Conservation (phyloP, 805 yeast species). For the Wickerhamomyces tratensis region DNA sequence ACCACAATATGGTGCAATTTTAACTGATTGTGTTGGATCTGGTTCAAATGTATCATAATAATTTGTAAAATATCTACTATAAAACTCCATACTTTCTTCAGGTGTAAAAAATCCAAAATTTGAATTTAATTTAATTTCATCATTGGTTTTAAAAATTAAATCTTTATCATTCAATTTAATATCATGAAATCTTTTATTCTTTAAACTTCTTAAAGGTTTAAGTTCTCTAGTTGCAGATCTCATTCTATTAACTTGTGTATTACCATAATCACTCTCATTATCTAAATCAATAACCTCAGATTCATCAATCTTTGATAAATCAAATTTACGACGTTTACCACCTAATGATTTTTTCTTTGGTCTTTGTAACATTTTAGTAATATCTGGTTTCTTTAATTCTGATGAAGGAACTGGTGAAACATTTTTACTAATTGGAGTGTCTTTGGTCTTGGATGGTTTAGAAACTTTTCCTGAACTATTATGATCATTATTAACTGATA, state of each 20-base stretch:
- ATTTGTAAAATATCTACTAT: conserved; percentile 6
- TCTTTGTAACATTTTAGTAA: not conserved
- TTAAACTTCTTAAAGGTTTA: not conserved
- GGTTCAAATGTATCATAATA: not conserved
- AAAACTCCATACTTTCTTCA: conserved; percentile 9
- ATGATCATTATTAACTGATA: no score
- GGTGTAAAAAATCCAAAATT: conserved; percentile 12
- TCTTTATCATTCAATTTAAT: conserved; percentile 3
- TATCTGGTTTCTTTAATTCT: not conserved
- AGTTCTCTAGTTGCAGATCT: not conserved
- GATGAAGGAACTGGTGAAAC: no score
- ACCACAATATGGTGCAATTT: not conserved
- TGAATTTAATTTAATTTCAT: not conserved
- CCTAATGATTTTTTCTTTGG: conserved; percentile 1
- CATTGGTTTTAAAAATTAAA: conserved; percentile 1
- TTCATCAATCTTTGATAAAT: conserved; percentile 4
- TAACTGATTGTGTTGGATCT: not conserved
- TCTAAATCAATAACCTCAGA: conserved; percentile 13
- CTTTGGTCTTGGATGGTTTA: no score
- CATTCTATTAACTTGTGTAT: not conserved
- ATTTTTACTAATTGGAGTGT: no score
- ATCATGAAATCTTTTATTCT: not conserved
- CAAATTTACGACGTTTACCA: conserved; percentile 1
- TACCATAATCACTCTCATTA: not conserved
- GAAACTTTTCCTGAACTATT: no score